A percentile compares a stretch with the other conserved stretches of the same genome.
Conservation (phyloP, 2,329 filamentous ascomycete species). For the Fusarium nygamai region DNA sequence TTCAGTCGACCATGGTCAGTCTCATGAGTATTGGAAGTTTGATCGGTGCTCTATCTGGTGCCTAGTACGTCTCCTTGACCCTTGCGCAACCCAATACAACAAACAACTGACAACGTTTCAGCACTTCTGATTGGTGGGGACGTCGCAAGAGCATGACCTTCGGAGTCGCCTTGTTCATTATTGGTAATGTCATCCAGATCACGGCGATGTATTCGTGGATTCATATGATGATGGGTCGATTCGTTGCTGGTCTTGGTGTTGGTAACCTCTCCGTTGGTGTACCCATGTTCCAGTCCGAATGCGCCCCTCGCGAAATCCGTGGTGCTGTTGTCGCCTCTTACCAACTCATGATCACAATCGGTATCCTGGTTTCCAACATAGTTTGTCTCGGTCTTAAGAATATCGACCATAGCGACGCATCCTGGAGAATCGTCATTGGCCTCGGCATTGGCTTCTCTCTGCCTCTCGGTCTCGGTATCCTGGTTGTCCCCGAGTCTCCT, state of each 20-base stretch:
- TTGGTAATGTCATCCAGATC: slow-evolving; percentile 75
- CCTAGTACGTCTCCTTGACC: slow-evolving; percentile 48
- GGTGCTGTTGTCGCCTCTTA: slow-evolving; percentile 75
- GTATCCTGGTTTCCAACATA: slow-evolving; percentile 68
- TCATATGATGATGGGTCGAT: slow-evolving; percentile 72
- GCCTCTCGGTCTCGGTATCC: slow-evolving; percentile 62
- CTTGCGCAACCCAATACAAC: not conserved
- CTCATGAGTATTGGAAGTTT: slow-evolving; percentile 66
- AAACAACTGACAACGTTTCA: slow-evolving; percentile 30
- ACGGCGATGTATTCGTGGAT: slow-evolving; percentile 68
- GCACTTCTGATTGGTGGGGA: slow-evolving; percentile 66
- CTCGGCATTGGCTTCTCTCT: slow-evolving; percentile 64
- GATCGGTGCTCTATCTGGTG: slow-evolving; percentile 63
- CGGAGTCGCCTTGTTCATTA: slow-evolving; percentile 65
- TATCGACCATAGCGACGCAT: slow-evolving; percentile 53
- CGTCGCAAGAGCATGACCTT: slow-evolving; percentile 65
- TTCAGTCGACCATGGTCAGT: slow-evolving; percentile 63
- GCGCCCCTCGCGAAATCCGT: slow-evolving; percentile 68
- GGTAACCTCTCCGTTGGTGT: slow-evolving; percentile 73
- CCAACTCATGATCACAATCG: slow-evolving; percentile 78
- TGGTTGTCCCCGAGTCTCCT: slow-evolving; percentile 66
- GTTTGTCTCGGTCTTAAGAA: slow-evolving; percentile 63
- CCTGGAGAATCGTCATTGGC: slow-evolving; percentile 72
- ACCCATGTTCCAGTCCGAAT: slow-evolving; percentile 75
- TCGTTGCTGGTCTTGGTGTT: slow-evolving; percentile 73